Evolutionary conservation across 495 filamentous ascomycete species (phyloP).

Genomic region (Xylaria scruposa): DNA sequence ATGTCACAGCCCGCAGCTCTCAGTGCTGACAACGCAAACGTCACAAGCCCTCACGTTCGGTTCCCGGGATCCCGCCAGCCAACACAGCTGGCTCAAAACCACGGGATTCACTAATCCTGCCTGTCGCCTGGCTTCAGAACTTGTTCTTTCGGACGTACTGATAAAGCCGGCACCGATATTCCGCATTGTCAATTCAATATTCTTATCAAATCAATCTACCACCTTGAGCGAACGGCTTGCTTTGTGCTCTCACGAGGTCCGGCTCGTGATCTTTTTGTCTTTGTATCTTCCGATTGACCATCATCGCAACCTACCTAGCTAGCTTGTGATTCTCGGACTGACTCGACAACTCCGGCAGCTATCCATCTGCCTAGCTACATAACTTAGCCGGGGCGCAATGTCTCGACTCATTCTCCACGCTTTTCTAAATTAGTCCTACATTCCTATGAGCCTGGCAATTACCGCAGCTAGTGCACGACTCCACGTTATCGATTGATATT

Average conservation of each 20-base stretch:
- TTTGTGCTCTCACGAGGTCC: slow-evolving; percentile 13
- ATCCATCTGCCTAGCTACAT: neutral
- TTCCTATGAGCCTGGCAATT: neutral
- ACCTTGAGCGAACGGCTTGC: neutral
- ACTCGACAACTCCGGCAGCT: slow-evolving; percentile 10
- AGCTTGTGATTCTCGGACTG: slow-evolving; percentile 18
- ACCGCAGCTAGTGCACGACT: neutral
- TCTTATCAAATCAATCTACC: neutral
- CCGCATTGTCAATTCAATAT: neutral
- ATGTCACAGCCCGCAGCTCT: slow-evolving; percentile 20
- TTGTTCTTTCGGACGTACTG: neutral
- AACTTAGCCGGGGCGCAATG: slow-evolving; percentile 1
- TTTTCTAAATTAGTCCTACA: neutral
- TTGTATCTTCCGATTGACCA: neutral
- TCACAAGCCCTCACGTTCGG: slow-evolving; percentile 22
- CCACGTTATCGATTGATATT: neutral
- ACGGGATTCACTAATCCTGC: neutral
- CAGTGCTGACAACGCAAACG: slow-evolving; percentile 22
- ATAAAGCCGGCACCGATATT: neutral
- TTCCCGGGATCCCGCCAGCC: slow-evolving; percentile 3
- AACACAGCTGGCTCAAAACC: slow-evolving; percentile 7
- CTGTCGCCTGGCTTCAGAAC: slow-evolving; percentile 11
- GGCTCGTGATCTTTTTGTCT: slow-evolving; percentile 1
- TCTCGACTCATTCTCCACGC: neutral
- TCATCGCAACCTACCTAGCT: neutral